phyloP scores from a whole-genome alignment of 176 grass and related monocot species.

The Oryza glumipatula region DNA sequence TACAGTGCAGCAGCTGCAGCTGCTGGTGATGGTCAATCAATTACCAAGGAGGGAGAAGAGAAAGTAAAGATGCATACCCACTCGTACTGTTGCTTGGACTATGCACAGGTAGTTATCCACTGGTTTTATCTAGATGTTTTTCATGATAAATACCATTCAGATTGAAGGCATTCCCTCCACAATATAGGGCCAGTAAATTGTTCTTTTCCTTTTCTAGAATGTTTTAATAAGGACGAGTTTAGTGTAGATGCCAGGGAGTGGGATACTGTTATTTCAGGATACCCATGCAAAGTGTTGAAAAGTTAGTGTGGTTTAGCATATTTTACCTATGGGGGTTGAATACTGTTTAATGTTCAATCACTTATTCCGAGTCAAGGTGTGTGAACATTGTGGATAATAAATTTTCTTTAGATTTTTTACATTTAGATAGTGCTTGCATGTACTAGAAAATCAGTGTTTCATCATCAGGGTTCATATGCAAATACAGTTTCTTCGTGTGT shows the following conservation, averaged over 20 bases:
- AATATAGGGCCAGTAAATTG: neutral
- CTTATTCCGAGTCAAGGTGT: constrained; percentile 6
- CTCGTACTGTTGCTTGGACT: constrained; percentile 98
- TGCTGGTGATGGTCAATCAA: constrained; percentile 54
- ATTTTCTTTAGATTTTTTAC: neutral
- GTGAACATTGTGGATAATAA: neutral
- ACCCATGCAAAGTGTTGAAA: neutral
- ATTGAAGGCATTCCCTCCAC: neutral
- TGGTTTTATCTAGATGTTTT: constrained; percentile 2
- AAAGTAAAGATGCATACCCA: constrained; percentile 95
- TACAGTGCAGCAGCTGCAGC: constrained; percentile 76
- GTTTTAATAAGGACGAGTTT: neutral
- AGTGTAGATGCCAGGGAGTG: neutral
- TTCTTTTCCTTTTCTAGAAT: neutral
- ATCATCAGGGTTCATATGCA: neutral
- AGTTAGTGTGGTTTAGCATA: constrained; percentile 8
- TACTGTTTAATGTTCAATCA: constrained; percentile 4
- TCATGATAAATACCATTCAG: constrained; percentile 8
- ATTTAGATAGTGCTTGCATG: neutral
- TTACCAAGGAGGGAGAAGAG: constrained; percentile 82
- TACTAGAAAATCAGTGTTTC: neutral
- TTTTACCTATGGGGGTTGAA: neutral
- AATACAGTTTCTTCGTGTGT: neutral
- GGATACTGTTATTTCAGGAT: neutral
- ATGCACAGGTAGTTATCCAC: constrained; percentile 68